Conservation (phyloP, 805 yeast genomes). For the Candida koratica region DNA sequence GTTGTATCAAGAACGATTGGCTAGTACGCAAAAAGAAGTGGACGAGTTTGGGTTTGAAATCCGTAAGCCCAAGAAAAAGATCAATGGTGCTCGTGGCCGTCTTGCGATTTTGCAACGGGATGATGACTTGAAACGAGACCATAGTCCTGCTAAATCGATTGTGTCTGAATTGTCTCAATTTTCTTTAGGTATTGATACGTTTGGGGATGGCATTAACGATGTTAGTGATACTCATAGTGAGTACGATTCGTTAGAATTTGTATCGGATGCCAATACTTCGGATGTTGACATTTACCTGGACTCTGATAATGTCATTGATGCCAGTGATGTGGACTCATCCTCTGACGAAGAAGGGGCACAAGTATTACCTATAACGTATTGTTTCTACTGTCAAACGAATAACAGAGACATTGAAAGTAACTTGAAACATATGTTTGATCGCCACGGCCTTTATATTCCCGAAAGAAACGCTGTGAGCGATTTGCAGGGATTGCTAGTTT, state of each 20-base stretch:
- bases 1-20: constrained; percentile 23
- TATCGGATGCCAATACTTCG: constrained; percentile 47
- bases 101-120: constrained; percentile 12
- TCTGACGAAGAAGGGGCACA: constrained; percentile 20
- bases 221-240: constrained; percentile 7
- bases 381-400: constrained; percentile 56
- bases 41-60: constrained; percentile 55
- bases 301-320: background rate
- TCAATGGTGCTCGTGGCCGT: constrained; percentile 20
- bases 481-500: constrained; percentile 36
- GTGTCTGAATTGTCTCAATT: constrained; percentile 53
- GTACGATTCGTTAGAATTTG: constrained; percentile 41
- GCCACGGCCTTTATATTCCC: constrained; percentile 46
- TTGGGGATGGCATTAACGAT: background rate
- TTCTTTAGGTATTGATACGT: constrained; percentile 45
- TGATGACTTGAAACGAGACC: constrained; percentile 19
- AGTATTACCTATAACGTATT: constrained; percentile 43
- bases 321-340: constrained; percentile 16
- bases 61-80: constrained; percentile 9
- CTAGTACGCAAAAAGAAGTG: constrained; percentile 27
- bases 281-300: constrained; percentile 14
- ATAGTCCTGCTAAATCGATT: constrained; percentile 45
- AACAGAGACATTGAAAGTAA: constrained; percentile 54
- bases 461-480: constrained; percentile 37
- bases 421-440: constrained; percentile 40